These are phyloP conservation scores for Termitomyces sp. DNA, from an alignment of 768 basidiomycete genomes.

Conservation along the genomic window DNA sequence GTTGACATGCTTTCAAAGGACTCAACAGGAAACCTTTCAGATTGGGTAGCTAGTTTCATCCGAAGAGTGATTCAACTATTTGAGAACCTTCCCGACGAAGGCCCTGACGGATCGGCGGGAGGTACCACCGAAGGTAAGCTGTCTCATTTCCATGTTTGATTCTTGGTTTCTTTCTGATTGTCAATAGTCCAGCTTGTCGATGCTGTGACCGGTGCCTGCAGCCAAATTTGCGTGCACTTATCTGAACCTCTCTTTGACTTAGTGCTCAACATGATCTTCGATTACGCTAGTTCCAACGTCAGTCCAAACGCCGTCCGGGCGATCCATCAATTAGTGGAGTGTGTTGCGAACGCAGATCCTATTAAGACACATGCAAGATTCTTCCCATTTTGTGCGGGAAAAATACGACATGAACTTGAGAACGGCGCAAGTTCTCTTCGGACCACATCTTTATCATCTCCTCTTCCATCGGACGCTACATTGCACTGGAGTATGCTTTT, in stretches of 20 bases:
- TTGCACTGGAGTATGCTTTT: conserved; percentile 75
- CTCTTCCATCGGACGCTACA: conserved; percentile 77
- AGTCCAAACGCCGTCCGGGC: conserved; percentile 84
- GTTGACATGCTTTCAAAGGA: conserved; percentile 30
- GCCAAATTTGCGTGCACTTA: conserved; percentile 71
- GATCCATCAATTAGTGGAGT: conserved; percentile 82
- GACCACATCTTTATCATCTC: conserved; percentile 66
- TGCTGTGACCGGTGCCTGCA: conserved; percentile 71
- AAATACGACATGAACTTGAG: conserved; percentile 75
- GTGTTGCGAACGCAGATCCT: conserved; percentile 78
- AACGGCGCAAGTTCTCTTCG: conserved; percentile 76
- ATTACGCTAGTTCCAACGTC: conserved; percentile 78
- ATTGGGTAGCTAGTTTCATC: conserved; percentile 82
- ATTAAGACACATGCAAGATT: conserved; percentile 76
- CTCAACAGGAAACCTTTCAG: conserved; percentile 70
- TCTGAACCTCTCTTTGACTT: conserved; percentile 75
- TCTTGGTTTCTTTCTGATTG: not conserved
- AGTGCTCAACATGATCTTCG: conserved; percentile 78
- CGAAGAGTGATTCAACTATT: conserved; percentile 75
- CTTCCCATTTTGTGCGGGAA: conserved; percentile 64
- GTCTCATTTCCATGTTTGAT: not conserved
- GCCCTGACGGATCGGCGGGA: conserved; percentile 55
- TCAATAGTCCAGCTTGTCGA: conserved; percentile 67
- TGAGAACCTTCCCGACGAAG: conserved; percentile 85
- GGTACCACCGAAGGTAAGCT: conserved; percentile 59